Evolutionary conservation across 2,329 filamentous ascomycete genomes (phyloP).

Genomic region (Botrytis fabae): DNA sequence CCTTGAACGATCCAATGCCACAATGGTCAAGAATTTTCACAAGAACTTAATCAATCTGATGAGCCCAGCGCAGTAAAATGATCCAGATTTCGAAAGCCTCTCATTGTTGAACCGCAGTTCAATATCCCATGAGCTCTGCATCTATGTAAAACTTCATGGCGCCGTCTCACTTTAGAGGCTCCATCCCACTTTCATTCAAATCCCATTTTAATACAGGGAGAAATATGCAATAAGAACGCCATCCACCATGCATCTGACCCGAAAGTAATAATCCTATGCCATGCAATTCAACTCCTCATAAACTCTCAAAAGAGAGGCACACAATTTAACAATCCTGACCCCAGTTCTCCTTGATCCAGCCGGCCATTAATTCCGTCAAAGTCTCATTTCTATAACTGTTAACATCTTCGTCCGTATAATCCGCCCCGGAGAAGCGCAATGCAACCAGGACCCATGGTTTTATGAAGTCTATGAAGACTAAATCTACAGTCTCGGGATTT

Average conservation of each 20-base stretch:
- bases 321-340: slow-evolving; percentile 33
- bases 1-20: background rate
- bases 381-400: slow-evolving; percentile 53
- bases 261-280: background rate
- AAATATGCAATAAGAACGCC: background rate
- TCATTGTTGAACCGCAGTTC: background rate
- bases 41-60: background rate
- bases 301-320: background rate
- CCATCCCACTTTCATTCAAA: background rate
- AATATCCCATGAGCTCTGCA: background rate
- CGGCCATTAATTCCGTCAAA: slow-evolving; percentile 55
- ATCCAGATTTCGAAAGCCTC: background rate
- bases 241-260: background rate
- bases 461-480: slow-evolving; percentile 92
- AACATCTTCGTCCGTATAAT: slow-evolving; percentile 52
- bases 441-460: slow-evolving; percentile 78
- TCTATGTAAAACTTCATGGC: background rate
- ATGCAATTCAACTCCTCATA: slow-evolving; percentile 1
- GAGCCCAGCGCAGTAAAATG: background rate
- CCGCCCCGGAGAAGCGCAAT: slow-evolving; percentile 59
- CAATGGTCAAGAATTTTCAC: background rate
- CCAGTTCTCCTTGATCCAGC: slow-evolving; percentile 63
- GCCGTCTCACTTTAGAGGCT: background rate
- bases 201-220: background rate
- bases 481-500: slow-evolving; percentile 72